These are phyloP conservation scores for Brachypodium distachyon DNA, from an alignment of 202 grass and related monocot genomes.

Conservation along the genomic window DNA sequence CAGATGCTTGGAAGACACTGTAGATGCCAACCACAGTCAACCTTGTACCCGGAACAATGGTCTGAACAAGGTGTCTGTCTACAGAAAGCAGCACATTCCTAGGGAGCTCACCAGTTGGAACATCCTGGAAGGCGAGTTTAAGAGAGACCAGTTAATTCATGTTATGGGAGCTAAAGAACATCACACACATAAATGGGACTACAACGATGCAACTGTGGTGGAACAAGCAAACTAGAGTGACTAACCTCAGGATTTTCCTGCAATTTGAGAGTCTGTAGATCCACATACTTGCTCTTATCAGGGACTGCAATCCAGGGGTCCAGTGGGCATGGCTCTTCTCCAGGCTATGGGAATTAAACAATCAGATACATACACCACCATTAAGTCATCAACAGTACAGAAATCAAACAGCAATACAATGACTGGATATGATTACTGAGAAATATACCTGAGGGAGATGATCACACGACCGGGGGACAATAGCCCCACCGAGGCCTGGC, in stretches of 20 bases:
- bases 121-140: conserved; percentile 54
- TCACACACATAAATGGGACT: not conserved
- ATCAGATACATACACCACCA: not conserved
- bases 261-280: conserved; percentile 89
- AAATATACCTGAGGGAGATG: conserved; percentile 63
- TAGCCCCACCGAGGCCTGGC: conserved; percentile 83
- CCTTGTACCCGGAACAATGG: conserved; percentile 88
- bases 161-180: not conserved
- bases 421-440: not conserved
- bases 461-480: conserved; percentile 82
- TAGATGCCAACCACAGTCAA: conserved; percentile 94
- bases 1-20: conserved; percentile 83
- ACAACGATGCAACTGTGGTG: not conserved
- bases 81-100: conserved; percentile 85
- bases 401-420: not conserved
- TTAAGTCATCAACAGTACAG: not conserved
- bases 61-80: conserved; percentile 92
- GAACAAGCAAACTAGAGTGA: not conserved
- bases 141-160: not conserved
- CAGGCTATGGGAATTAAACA: conserved; percentile 38
- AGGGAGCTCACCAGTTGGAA: conserved; percentile 95
- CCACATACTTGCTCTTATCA: conserved; percentile 99
- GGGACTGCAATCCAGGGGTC: conserved; percentile 93
- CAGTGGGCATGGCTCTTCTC: conserved; percentile 89
- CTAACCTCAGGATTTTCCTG: conserved; percentile 98